Percentiles rank a stretch among this genome's conserved stretches.
These are phyloP conservation scores for Hemisphaericaspora xylofermentans DNA, from an alignment of 1,139 yeast species.

Conservation along the genomic window DNA sequence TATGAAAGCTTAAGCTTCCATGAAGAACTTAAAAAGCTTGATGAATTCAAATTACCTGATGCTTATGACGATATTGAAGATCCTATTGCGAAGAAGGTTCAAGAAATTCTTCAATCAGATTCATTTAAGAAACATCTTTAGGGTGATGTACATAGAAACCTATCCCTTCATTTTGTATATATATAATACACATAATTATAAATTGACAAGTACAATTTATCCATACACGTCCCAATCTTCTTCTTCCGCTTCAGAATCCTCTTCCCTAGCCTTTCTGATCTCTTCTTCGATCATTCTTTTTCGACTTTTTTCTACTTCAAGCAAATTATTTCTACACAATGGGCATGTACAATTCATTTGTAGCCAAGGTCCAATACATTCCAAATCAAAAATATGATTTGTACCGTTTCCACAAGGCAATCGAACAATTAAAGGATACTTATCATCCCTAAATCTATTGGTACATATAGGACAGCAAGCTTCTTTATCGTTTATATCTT, in stretches of 20 bases:
- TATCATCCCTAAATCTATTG: constrained; percentile 64
- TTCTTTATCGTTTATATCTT: constrained; percentile 48
- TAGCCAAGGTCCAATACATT: constrained; percentile 90
- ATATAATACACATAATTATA: neutral
- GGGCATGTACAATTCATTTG: constrained; percentile 83
- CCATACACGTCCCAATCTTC: constrained; percentile 82
- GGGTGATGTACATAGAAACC: constrained; percentile 1
- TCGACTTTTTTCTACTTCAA: constrained; percentile 40
- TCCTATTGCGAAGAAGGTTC: constrained; percentile 69
- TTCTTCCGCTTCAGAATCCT: constrained; percentile 65
- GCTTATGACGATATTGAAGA: constrained; percentile 46
- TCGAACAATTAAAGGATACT: constrained; percentile 75
- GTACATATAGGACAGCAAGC: constrained; percentile 81
- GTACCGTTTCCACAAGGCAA: constrained; percentile 62
- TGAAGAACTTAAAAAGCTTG: constrained; percentile 30
- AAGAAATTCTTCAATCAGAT: constrained; percentile 59
- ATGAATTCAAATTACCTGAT: constrained; percentile 32
- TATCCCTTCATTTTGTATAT: constrained; percentile 1
- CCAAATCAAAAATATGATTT: constrained; percentile 79
- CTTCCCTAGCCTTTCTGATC: constrained; percentile 45
- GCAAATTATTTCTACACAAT: constrained; percentile 73
- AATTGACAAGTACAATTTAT: constrained; percentile 22
- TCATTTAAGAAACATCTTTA: constrained; percentile 52
- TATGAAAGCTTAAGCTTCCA: constrained; percentile 53
- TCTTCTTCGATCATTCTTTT: constrained; percentile 43